These are phyloP conservation scores for Perkinsela sp. DNA, from an alignment of 208 protist species.

Conservation along the genomic window DNA sequence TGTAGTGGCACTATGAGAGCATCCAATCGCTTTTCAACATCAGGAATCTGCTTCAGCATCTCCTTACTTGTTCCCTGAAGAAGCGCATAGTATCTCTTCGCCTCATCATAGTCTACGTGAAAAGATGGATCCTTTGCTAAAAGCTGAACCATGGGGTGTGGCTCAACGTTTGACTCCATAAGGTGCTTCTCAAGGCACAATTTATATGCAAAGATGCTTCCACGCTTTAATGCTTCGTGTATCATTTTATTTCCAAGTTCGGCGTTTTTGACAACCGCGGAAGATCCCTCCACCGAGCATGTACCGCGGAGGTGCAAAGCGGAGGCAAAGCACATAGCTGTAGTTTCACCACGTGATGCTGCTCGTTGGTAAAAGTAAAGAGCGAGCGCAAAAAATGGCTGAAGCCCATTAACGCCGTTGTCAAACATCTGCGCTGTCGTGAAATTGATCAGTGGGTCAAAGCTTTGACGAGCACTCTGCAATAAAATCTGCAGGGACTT, in stretches of 20 bases:
- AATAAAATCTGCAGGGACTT: constrained; percentile 32
- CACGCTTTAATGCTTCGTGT: background rate
- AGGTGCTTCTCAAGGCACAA: background rate
- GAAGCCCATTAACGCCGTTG: constrained; percentile 35
- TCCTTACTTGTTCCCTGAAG: background rate
- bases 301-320: constrained; percentile 41
- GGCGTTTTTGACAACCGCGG: background rate
- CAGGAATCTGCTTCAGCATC: background rate
- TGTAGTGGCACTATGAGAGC: no score
- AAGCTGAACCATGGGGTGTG: background rate
- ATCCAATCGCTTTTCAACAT: background rate
- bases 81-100: background rate
- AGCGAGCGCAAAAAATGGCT: constrained; percentile 45
- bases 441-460: constrained; percentile 23
- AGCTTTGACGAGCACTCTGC: constrained; percentile 24
- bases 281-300: constrained; percentile 9
- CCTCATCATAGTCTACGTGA: background rate
- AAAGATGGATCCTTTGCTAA: background rate
- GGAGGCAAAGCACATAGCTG: constrained; percentile 42
- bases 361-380: constrained; percentile 62
- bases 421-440: constrained; percentile 53
- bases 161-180: background rate
- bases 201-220: constrained; percentile 1
- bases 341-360: constrained; percentile 30
- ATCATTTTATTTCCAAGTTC: background rate